These are phyloP conservation scores for Platanthera zijinensis DNA, from an alignment of 106 monocot genomes.

Conservation along the genomic window DNA sequence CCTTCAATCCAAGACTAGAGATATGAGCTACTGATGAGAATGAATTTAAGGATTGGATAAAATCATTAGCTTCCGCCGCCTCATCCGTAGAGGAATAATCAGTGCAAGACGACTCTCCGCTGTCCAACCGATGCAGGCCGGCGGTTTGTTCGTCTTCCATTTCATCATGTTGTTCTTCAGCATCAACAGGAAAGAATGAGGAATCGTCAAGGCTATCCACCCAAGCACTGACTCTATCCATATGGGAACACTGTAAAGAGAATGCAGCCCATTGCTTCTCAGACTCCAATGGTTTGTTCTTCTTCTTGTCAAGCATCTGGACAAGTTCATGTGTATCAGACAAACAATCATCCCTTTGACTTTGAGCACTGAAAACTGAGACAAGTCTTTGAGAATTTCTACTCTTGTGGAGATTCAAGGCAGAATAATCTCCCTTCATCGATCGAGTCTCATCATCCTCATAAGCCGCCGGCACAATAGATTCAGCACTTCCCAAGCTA, in stretches of 20 bases:
- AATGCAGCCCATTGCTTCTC: slow-evolving; percentile 74
- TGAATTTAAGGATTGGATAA: slow-evolving; percentile 64
- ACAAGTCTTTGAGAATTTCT: slow-evolving; percentile 7
- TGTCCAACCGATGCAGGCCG: slow-evolving; percentile 8
- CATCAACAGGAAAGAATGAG: slow-evolving; percentile 10
- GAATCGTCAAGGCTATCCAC: slow-evolving; percentile 61
- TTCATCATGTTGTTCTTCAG: slow-evolving; percentile 6
- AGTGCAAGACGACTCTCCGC: slow-evolving; percentile 30
- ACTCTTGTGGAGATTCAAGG: slow-evolving; percentile 54
- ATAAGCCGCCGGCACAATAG: slow-evolving; percentile 25
- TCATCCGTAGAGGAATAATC: slow-evolving; percentile 30
- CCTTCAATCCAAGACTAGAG: slow-evolving; percentile 64
- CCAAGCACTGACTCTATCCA: slow-evolving; percentile 82
- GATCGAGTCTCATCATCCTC: slow-evolving; percentile 43
- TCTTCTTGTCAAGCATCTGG: background rate
- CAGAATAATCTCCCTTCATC: slow-evolving; percentile 37
- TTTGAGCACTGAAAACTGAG: background rate
- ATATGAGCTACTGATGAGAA: slow-evolving; percentile 66
- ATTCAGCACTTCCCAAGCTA: slow-evolving; percentile 7
- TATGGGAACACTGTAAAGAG: slow-evolving; percentile 35
- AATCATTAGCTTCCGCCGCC: slow-evolving; percentile 49
- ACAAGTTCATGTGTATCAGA: slow-evolving; percentile 64
- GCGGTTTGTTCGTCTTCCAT: background rate
- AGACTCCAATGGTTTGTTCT: slow-evolving; percentile 17
- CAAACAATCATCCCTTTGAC: slow-evolving; percentile 44